Base-by-base conservation (phyloP, 371 early-diverging fungal genomes). In the Nematocida sp. region DNA sequence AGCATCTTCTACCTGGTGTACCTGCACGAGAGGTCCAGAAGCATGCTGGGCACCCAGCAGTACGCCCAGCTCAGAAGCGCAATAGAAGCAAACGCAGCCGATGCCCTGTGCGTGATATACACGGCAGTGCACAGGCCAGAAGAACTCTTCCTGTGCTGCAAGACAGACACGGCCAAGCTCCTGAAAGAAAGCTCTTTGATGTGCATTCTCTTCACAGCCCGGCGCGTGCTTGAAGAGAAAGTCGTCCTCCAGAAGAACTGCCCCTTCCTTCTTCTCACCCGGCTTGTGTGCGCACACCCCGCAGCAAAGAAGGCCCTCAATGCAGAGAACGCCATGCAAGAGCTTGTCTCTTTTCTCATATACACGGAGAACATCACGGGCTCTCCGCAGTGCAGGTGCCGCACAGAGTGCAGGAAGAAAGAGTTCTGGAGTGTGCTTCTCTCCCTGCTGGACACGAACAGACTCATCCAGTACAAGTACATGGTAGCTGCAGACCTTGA, bases 161-260 rank as follows among this genome's bases (percentile, higher is more conserved):
- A 31, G 4, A 11, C 60, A 49, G 62, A 70, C 19, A 8, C 32
- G 17, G 19, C 19, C 8, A 21, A 25, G 1, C 51, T 70, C 8
- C 4, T 70, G 45, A 4, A 21, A 34, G 29, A 25, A 7, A 23
- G 15, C 21, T 60, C 58, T 37, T 51, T 70, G 3, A 70, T 70
- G 34, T 51, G 46, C 1, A 21, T 51, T 27, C 74, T 70, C 4
- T 60, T 66, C 27, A 21, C 60, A 8, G 45, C 43, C 5, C 31
- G 74, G 32, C 46, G 58, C 21, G 29, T 60, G 17, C 62, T 70
- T n/a, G 74, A 70, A 40, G 74, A 70, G 27, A 60, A 46, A 46
- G 38, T 57, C 8, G 62, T 70, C 21, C 74, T 48, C 2, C 11
- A 19, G 19, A 60, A 60, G 2, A 70, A 48, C 46, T 70, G 74